Base-by-base conservation (phyloP, 2,329 filamentous ascomycete species). In the Dactylonectria estremocensis region DNA sequence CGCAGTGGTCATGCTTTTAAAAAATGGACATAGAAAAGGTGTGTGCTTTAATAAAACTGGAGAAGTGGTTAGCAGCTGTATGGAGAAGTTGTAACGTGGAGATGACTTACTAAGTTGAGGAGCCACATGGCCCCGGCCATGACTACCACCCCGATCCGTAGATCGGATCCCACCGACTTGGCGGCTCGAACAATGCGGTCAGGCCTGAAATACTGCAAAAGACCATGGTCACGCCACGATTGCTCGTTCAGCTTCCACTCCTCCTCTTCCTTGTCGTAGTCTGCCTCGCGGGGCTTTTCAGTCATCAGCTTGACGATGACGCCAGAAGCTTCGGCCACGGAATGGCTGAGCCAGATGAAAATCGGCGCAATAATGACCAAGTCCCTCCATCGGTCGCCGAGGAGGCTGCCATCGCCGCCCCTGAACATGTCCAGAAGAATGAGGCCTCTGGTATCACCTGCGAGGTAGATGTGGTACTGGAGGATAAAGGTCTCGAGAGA, bases 391-490 rank as follows among this genome's bases (percentile, higher is more conserved):
- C 77, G 72, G 20, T 78, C 76, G 1, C 43, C 31, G 9, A 77
- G 48, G 0, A 78, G 64, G 31, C 66, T 74, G 16, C 72, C 74
- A 22, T 77, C 72, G 2, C 70, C 67, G 11, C 70, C 71, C 3
- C 72, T 69, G 69, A 77, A 76, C 7, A 65, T 31, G 14, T 75
- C 76, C 11, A 78, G 48, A 7, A 77, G 69, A 8, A 91, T 81
- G 4, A 87, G 71, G 0, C 86, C 87, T 35, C 83, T 85, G 2
- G 87, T 86, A 71, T 91, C 88, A 3, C 84, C 87, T 2, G 88
- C 88, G 9, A 91, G 83, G 84, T 88, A 90, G 60, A 90, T 82
- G 75, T 92, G 90, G 74, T 86, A 86, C 70, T 91, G 88, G 43
- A 92, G 79, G 6, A 89, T 82, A 69, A 88, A 90, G 1, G 88